A percentile compares a stretch with the other conserved stretches of the same genome.
phyloP scores from a whole-genome alignment of 2,329 filamentous ascomycete genomes.

The Cordyceps fumosorosea region DNA sequence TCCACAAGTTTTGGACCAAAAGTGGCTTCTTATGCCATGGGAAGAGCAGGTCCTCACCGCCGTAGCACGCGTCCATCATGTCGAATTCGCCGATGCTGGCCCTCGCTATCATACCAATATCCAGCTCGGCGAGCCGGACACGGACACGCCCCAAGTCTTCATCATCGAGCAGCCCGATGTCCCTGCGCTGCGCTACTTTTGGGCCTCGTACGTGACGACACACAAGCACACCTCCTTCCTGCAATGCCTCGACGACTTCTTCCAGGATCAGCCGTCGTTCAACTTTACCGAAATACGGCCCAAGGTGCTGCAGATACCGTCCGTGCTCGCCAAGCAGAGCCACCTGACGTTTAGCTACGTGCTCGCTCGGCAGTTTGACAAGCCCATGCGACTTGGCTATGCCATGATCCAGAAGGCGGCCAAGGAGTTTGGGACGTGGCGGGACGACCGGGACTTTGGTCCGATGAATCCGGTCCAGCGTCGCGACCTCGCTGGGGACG shows the following conservation, averaged over 20 bases:
- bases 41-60: background rate
- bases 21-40: constrained; percentile 1
- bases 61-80: constrained; percentile 6
- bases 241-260: constrained; percentile 11
- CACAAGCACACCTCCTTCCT: background rate
- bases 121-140: background rate
- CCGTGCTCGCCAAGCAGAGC: constrained; percentile 7
- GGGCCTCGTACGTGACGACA: background rate
- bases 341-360: constrained; percentile 10
- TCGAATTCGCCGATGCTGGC: constrained; percentile 1
- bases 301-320: constrained; percentile 6
- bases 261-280: constrained; percentile 12
- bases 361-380: constrained; percentile 13
- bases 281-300: constrained; percentile 9
- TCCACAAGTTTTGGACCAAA: constrained; percentile 9
- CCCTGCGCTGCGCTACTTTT: constrained; percentile 1
- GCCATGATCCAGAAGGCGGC: constrained; percentile 8
- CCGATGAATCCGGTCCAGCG: constrained; percentile 15
- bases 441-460: constrained; percentile 11
- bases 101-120: constrained; percentile 5
- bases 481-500: background rate
- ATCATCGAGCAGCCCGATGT: constrained; percentile 9
- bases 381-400: constrained; percentile 7
- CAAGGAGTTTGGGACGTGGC: constrained; percentile 10
- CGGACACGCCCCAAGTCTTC: background rate